These are phyloP conservation scores for Selenicereus undatus DNA, from an alignment of 148 eudicot species.

Conservation along the genomic window DNA sequence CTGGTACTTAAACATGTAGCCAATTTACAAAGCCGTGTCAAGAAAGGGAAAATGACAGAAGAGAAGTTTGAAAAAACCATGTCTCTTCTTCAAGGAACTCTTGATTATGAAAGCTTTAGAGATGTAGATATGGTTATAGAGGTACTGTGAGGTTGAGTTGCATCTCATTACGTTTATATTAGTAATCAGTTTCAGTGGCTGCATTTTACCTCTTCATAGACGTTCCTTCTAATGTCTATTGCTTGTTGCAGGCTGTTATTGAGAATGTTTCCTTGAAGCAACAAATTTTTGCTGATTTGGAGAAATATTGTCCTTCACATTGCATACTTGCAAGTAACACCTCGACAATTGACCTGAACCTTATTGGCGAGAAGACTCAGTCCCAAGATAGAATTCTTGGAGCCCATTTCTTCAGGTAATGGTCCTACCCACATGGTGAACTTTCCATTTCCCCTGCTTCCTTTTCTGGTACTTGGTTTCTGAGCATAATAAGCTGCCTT, in stretches of 20 bases:
- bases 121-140: slow-evolving; percentile 98
- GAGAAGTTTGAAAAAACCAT: slow-evolving; percentile 74
- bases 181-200: background rate
- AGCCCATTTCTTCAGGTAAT: slow-evolving; percentile 91
- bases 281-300: slow-evolving; percentile 87
- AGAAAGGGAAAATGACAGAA: slow-evolving; percentile 81
- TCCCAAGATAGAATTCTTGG: slow-evolving; percentile 86
- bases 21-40: slow-evolving; percentile 81
- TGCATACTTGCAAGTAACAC: slow-evolving; percentile 98
- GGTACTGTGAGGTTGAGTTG: slow-evolving; percentile 37
- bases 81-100: slow-evolving; percentile 71
- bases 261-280: slow-evolving; percentile 87
- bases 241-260: slow-evolving; percentile 69
- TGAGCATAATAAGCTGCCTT: slow-evolving; percentile 3
- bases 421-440: background rate
- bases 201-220: background rate
- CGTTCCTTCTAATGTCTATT: background rate
- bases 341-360: slow-evolving; percentile 87
- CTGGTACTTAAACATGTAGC: slow-evolving; percentile 36
- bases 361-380: slow-evolving; percentile 79
- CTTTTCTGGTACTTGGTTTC: background rate
- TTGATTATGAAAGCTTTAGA: slow-evolving; percentile 75
- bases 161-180: background rate
- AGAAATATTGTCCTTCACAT: slow-evolving; percentile 80
- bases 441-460: background rate